Conservation (phyloP, 176 grass and related monocot species). For the Lolium rigidum region DNA sequence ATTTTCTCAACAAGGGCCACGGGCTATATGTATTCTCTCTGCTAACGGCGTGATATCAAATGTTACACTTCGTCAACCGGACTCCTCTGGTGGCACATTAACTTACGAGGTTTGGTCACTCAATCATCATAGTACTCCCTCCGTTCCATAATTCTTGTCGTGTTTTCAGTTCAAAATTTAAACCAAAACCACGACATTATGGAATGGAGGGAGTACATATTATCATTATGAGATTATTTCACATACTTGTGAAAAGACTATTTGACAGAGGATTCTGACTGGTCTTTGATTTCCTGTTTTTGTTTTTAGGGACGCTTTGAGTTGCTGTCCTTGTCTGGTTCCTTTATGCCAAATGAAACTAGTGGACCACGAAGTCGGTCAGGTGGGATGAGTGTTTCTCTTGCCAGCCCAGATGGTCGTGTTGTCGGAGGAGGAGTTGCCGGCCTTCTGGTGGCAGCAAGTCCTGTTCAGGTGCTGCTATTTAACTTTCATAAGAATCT, state of each 20-base stretch:
- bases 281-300: background rate
- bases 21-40: slow-evolving; percentile 85
- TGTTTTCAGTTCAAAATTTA: too few relatives aligned
- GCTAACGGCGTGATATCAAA: slow-evolving; percentile 92
- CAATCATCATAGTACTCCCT: background rate
- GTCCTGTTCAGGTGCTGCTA: slow-evolving; percentile 77
- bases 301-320: slow-evolving; percentile 82
- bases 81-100: slow-evolving; percentile 93
- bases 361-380: slow-evolving; percentile 73
- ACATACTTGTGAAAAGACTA: background rate
- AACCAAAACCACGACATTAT: too few relatives aligned
- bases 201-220: too few relatives aligned
- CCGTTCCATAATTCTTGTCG: too few relatives aligned
- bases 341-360: slow-evolving; percentile 90
- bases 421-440: slow-evolving; percentile 88
- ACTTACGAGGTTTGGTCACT: slow-evolving; percentile 83
- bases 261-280: background rate
- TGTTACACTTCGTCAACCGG: slow-evolving; percentile 87
- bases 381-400: slow-evolving; percentile 94
- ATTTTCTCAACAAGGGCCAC: slow-evolving; percentile 85
- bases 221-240: background rate
- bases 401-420: slow-evolving; percentile 82
- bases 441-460: slow-evolving; percentile 84
- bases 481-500: too few relatives aligned
- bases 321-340: slow-evolving; percentile 90